Evolutionary conservation across 108 stramenopile species (phyloP).

Genomic region (Skeletonema tropicum): DNA sequence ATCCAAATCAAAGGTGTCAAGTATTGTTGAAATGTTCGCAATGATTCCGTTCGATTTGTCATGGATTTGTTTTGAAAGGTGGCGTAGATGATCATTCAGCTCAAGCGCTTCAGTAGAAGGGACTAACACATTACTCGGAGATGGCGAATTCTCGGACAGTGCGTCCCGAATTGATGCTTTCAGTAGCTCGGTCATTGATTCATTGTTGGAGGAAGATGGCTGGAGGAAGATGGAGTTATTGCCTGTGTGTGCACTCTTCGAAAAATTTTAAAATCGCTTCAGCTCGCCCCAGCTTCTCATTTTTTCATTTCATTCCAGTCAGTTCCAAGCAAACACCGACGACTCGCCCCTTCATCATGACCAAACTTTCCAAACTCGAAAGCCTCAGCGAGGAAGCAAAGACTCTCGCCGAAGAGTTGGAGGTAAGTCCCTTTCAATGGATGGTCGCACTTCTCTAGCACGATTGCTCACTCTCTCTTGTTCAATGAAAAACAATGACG

Average conservation of each 20-base stretch:
- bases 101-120: neutral
- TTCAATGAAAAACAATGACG: neutral
- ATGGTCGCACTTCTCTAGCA: neutral
- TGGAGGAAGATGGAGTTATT: too few relatives aligned
- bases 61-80: conserved; percentile 24
- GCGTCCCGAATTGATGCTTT: conserved; percentile 3
- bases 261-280: too few relatives aligned
- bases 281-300: too few relatives aligned
- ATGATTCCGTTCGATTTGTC: conserved; percentile 12
- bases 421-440: neutral
- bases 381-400: conserved; percentile 7
- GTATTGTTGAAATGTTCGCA: conserved; percentile 12
- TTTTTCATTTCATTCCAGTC: too few relatives aligned
- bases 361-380: neutral
- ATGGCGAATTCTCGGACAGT: neutral
- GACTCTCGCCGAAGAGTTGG: conserved; percentile 2
- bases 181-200: neutral
- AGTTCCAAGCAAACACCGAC: neutral
- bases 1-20: conserved; percentile 26
- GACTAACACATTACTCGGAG: neutral
- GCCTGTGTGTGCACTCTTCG: too few relatives aligned
- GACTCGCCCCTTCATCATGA: neutral
- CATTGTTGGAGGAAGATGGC: too few relatives aligned
- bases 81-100: neutral
- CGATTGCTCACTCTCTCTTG: neutral